These are phyloP conservation scores for Dentipellis sp. DNA, from an alignment of 768 basidiomycete genomes.

Conservation along the genomic window DNA sequence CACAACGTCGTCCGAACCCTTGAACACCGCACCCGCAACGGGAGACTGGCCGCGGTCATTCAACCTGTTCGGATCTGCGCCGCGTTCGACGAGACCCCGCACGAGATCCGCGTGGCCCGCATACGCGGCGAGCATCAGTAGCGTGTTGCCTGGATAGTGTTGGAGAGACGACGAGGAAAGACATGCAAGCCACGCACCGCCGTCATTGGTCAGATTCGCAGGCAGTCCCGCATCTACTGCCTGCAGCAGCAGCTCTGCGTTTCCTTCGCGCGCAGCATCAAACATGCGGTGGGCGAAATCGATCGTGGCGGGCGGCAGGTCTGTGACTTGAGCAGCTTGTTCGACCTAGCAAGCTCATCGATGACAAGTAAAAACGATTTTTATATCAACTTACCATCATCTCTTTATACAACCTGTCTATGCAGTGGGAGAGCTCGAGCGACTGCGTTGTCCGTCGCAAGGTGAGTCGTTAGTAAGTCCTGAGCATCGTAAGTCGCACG, in stretches of 20 bases:
- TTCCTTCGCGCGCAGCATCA: conserved; percentile 59
- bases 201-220: conserved; percentile 60
- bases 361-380: no score
- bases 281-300: conserved; percentile 62
- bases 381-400: no score
- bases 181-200: conserved; percentile 33
- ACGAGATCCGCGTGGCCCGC: conserved; percentile 51
- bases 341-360: background rate
- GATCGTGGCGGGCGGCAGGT: conserved; percentile 29
- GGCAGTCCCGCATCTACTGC: conserved; percentile 66
- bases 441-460: no score
- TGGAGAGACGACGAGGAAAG: background rate
- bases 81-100: conserved; percentile 40
- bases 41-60: conserved; percentile 71
- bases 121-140: conserved; percentile 75
- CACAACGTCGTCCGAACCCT: conserved; percentile 56
- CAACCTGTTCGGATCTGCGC: conserved; percentile 56
- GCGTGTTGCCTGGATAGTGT: conserved; percentile 49
- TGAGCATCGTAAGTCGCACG: no score
- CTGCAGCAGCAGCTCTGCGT: conserved; percentile 40
- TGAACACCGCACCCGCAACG: conserved; percentile 73
- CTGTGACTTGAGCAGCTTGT: background rate
- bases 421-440: no score
- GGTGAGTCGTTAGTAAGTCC: no score
- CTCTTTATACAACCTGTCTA: no score